Evolutionary conservation across 495 filamentous ascomycete species (phyloP), one percentile per base, ranked within the genome.

Genomic region (Umbilicaria muhlenbergii): DNA sequence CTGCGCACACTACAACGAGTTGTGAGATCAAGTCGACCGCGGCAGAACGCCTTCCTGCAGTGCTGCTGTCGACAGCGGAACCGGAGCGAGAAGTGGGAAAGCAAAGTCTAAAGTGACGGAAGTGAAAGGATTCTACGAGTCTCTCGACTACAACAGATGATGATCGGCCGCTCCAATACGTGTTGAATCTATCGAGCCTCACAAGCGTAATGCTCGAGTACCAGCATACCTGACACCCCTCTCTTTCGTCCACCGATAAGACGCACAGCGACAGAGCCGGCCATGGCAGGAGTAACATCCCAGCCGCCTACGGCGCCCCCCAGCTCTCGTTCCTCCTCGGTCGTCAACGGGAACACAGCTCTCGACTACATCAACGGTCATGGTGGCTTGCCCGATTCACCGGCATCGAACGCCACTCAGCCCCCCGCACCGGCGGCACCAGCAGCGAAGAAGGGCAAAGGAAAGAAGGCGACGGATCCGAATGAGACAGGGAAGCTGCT

Each of bases 401-500:
- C 51, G 32, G 52, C 53, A 32, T 58, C 55, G 15, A 53, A 54
- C 40, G 45, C 51, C 12, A 47, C 52, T 39, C 64, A 54, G 47
- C 62, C 54, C 45, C 57, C 59, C 40, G 59, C 58, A 34, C 55
- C 49, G 51, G 55, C 57, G 47, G 56, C 54, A 38, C 57, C 53
- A 49, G 49, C 51, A 11, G 40, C 70, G 61, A 83, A 86, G 74
- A 83, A 85, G 68, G 71, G 74, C 49, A 80, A 86, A 44, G 42
- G 36, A 31, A 62, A 72, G 66, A 84, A 84, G 61, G 59, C 73
- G 24, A 62, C 81, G 28, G 87, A 94, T 59, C 79, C 83, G 34
- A 81, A 71, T 51, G 86, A 95, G 53, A 83, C 85, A 11, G 83
- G 81, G 34, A 94, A 95, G 64, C 71, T 93, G 44, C 72, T 98